These are phyloP conservation scores for Phaeodactylum tricornutum DNA, from an alignment of 108 stramenopile species.

Conservation along the genomic window DNA sequence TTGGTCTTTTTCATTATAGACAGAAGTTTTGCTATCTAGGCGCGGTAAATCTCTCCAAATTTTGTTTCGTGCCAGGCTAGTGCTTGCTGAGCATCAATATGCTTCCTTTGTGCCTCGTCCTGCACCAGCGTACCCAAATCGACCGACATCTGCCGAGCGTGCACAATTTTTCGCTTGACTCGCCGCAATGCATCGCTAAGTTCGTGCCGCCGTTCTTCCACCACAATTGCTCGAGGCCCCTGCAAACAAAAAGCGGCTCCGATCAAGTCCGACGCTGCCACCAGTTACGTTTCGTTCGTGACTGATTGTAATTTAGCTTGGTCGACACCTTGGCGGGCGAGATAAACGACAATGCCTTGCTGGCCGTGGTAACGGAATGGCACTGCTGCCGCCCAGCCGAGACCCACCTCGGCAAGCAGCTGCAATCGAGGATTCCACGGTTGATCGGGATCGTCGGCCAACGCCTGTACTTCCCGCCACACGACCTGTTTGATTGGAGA, in stretches of 20 bases:
- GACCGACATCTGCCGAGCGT: too few species aligned
- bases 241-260: constrained; percentile 14
- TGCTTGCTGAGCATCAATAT: too few species aligned
- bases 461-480: constrained; percentile 17
- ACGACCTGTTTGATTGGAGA: constrained; percentile 3
- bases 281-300: constrained; percentile 17
- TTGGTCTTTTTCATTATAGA: background rate
- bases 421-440: constrained; percentile 11
- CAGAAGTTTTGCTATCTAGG: too few species aligned
- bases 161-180: constrained; percentile 3
- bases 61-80: too few species aligned
- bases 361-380: constrained; percentile 9
- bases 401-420: constrained; percentile 8
- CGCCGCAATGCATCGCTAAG: constrained; percentile 11
- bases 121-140: too few species aligned
- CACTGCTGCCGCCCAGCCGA: constrained; percentile 22
- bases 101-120: too few species aligned
- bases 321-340: constrained; percentile 12
- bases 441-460: constrained; percentile 30
- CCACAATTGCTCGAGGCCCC: constrained; percentile 11
- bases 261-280: constrained; percentile 16
- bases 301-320: background rate
- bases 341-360: constrained; percentile 20
- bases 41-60: too few species aligned
- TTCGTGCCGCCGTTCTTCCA: background rate